Evolutionary conservation across 306 rosid species (phyloP).

Genomic region (Alnus glutinosa): DNA sequence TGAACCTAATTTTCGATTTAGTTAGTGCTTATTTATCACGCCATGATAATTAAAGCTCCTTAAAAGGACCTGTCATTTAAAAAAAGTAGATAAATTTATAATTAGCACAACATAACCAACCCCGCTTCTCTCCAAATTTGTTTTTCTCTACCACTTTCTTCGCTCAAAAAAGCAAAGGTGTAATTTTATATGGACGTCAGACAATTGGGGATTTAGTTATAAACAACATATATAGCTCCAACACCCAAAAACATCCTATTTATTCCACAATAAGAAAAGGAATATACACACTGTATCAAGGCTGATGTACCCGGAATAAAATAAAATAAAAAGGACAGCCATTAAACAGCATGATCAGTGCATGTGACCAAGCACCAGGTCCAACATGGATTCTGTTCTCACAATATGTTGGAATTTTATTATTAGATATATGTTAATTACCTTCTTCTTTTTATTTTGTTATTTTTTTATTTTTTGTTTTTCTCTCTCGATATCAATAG

Average conservation of each 20-base stretch:
- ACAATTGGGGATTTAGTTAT: not conserved
- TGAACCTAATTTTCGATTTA: not conserved
- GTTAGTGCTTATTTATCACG: not conserved
- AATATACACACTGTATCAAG: not conserved
- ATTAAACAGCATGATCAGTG: not conserved
- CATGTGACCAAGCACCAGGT: not conserved
- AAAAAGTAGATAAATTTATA: not conserved
- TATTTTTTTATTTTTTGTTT: not conserved
- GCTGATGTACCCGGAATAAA: not conserved
- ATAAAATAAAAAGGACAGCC: not conserved
- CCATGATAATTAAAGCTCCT: not conserved
- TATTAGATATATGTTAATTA: not conserved
- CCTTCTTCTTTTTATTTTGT: not conserved
- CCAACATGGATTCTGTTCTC: not conserved
- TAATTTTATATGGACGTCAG: not conserved
- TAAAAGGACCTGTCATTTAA: not conserved
- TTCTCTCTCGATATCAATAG: too few species aligned
- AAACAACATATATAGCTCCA: not conserved
- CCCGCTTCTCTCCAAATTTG: not conserved
- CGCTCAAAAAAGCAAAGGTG: not conserved
- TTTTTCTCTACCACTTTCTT: not conserved
- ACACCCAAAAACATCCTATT: conserved; percentile 9
- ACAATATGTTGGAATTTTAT: not conserved
- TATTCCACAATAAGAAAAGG: conserved; percentile 9
- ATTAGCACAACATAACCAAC: not conserved